These are phyloP conservation scores for Mucor circinelloides DNA, from an alignment of 371 early-diverging fungal species.

Conservation along the genomic window DNA sequence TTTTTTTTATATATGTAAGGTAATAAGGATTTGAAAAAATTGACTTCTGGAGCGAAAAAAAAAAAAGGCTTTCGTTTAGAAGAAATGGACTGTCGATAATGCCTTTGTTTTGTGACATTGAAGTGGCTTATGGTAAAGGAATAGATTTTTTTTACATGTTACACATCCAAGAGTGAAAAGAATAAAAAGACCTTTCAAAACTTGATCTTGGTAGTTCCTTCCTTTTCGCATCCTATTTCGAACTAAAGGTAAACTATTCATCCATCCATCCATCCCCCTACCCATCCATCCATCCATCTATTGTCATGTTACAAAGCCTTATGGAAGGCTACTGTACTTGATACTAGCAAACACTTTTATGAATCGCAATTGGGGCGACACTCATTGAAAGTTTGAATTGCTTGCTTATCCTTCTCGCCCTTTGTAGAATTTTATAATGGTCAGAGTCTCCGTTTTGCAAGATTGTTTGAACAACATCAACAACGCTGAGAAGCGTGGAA, in stretches of 20 bases:
- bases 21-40: constrained; percentile 1
- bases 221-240: constrained; percentile 12
- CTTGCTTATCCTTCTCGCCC: neutral
- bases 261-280: constrained; percentile 26
- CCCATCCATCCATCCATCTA: constrained; percentile 25
- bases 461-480: constrained; percentile 98
- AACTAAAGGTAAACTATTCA: constrained; percentile 24
- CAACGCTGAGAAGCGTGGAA: constrained; percentile 99
- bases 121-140: neutral
- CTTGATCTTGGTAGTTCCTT: neutral
- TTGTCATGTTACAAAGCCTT: constrained; percentile 18
- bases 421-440: constrained; percentile 30
- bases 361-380: constrained; percentile 22
- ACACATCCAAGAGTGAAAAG: neutral
- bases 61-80: constrained; percentile 1
- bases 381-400: constrained; percentile 26
- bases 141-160: neutral
- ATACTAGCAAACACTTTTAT: constrained; percentile 28
- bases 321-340: constrained; percentile 19
- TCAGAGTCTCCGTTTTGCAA: constrained; percentile 65
- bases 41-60: neutral
- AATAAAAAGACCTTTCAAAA: neutral
- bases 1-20: constrained; percentile 30
- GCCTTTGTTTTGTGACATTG: neutral
- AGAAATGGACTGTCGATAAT: constrained; percentile 7